These are phyloP conservation scores for Xylaria bambusicola DNA, from an alignment of 495 filamentous ascomycete species.

Conservation along the genomic window DNA sequence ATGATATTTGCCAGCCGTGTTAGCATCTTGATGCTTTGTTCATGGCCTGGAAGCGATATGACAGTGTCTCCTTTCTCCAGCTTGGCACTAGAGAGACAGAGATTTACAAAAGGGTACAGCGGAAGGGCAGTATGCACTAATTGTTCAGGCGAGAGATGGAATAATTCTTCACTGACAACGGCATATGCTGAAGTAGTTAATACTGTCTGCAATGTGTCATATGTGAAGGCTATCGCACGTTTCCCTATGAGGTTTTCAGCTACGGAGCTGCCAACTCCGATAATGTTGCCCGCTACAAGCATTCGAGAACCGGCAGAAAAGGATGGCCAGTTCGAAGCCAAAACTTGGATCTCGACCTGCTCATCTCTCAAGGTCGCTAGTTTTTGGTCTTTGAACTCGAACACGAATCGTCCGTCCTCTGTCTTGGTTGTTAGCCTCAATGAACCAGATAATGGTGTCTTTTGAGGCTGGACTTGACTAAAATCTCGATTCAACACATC, in stretches of 20 bases:
- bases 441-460: constrained; percentile 6
- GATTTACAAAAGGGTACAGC: constrained; percentile 16
- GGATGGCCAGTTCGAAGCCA: constrained; percentile 20
- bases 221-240: constrained; percentile 15
- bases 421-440: constrained; percentile 15
- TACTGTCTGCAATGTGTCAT: constrained; percentile 20
- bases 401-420: constrained; percentile 19
- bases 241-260: constrained; percentile 9
- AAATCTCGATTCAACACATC: constrained; percentile 3
- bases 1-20: constrained; percentile 11
- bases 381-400: constrained; percentile 12
- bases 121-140: constrained; percentile 14
- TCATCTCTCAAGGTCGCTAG: constrained; percentile 3
- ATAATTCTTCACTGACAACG: constrained; percentile 10
- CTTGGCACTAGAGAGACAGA: constrained; percentile 23
- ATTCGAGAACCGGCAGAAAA: constrained; percentile 16
- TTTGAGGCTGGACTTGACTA: constrained; percentile 4
- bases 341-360: constrained; percentile 22
- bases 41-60: constrained; percentile 21
- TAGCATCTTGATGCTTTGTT: constrained; percentile 13
- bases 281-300: constrained; percentile 19
- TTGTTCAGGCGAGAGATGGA: neutral
- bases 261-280: constrained; percentile 9
- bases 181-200: constrained; percentile 21
- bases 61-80: constrained; percentile 18